Base-by-base conservation (phyloP, 2,329 filamentous ascomycete species). In the Sarocladium brachiariae region DNA sequence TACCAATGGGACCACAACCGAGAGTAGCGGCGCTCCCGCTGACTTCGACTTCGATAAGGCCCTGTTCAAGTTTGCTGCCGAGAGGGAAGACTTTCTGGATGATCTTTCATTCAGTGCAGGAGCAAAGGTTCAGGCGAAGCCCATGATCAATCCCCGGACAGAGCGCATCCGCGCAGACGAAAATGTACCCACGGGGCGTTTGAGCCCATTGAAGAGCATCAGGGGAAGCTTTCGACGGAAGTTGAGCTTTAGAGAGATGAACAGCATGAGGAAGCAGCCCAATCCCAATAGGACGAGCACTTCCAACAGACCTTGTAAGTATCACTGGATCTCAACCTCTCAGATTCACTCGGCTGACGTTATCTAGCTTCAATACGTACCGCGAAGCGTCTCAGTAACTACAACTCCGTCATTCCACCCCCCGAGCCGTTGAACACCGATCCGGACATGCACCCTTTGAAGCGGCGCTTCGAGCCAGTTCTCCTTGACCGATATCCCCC, bases 11-110 rank as follows among this genome's bases (percentile, higher is more conserved):
- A 21, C 51, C 35, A 50, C 57, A 27, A 48, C 41, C n/a, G 49
- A 49, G 31, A 49, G 46, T 19, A 31, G 46, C 13, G 46, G 18
- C n/a, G 19, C 37, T 5, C 46, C 46, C 11, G 70, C 68, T 52
- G 89, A 95, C 63, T 89, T 88, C 61, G 93, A 97, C 66, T 99
- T 99, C 61, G 93, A 97, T 64, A 84, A 87, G 62, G 92, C 93
- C 23, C 76, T 99, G 58, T 73, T 90, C 61, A 97, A 96, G 70
- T 99, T 99, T 66, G 90, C 93, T 41, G 86, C 85, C n/a, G 92
- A 97, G 71, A 79, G 93, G 56, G 93, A 99, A 61, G 86, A 85
- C 53, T 99, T 99, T 61, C 74, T 97, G 49, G 89, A 95, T 56
- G 93, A 99, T 65, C 78, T 97, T 50, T 89, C 85, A 57, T 90